phyloP scores from a whole-genome alignment of 208 protist genomes.

The Histomonas meleagridis region DNA sequence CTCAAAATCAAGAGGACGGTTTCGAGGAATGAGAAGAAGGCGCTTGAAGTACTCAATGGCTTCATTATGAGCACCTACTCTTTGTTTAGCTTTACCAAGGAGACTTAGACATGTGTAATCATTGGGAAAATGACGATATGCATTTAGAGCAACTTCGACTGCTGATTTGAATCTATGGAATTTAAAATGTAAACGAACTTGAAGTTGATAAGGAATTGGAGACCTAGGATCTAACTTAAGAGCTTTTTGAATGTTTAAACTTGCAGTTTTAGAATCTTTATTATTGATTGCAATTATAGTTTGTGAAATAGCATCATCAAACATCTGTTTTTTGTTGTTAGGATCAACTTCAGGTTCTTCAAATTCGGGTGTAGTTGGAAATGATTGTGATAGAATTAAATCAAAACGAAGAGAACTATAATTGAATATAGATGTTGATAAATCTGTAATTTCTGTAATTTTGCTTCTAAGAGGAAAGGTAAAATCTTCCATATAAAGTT shows the following conservation, averaged over 20 bases:
- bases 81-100: not conserved
- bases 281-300: not conserved
- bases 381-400: too few species aligned
- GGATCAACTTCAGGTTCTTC: not conserved
- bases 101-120: not conserved
- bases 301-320: not conserved
- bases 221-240: not conserved
- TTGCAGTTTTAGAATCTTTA: not conserved
- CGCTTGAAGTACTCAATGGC: not conserved
- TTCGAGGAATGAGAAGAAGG: not conserved
- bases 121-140: not conserved
- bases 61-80: not conserved
- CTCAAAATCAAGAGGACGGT: not conserved
- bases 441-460: too few species aligned
- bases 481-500: not conserved
- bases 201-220: not conserved
- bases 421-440: too few species aligned
- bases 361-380: not conserved
- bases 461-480: too few species aligned
- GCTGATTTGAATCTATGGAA: not conserved
- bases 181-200: not conserved
- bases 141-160: not conserved
- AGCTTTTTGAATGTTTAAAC: not conserved
- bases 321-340: not conserved
- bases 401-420: too few species aligned